Base-by-base conservation (phyloP, 208 protist species). In the Leishmania aethiopica region DNA sequence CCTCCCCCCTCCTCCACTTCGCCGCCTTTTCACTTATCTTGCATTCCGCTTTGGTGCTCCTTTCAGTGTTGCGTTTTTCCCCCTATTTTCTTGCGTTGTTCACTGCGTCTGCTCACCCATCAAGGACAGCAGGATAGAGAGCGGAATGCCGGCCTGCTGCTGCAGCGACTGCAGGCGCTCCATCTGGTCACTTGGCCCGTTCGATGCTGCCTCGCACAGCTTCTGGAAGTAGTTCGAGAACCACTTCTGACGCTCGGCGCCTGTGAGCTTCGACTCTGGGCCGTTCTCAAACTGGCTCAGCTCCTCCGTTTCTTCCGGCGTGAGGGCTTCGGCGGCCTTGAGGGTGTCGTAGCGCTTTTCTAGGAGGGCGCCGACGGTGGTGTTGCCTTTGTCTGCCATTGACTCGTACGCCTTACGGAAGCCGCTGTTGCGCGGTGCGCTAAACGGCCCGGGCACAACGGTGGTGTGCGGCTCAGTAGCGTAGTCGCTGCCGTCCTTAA, bases 391-490 rank as follows among this genome's bases (percentile, higher is more conserved):
- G 59, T 92, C 77, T 2, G 92, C 90, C 94, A 97, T 98, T 69
- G 89, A 88, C 79, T 89, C 80, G 77, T 97, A 98, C 60, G 93
- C 95, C 81, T 91, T 96, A 78, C 94, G 92, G 88, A 98, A 98
- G 77, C 83, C 86, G 79, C 53, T 82, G 84, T 95, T 95, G 49
- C 78, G 82, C 13, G 95, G 93, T 25, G 90, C 85, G 78, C 75
- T 91, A 91, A 97, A 97, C 8, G 95, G 94, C 28, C 95, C 95
- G 6, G 93, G 92, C 17, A 97, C 88, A 72, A 97, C 83, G 60
- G 87, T 86, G 69, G 90, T 51, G 83, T 96, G 94, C 22, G 91
- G 87, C 57, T 86, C 85, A n/a, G 79, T 82, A n/a, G 83, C 81
- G 88, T 96, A 98, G 87, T 96, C 93, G 37, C 71, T 90, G 80